Base-by-base conservation (phyloP, 1,284 basidiomycete species). In the Amylostereum chailletii region DNA sequence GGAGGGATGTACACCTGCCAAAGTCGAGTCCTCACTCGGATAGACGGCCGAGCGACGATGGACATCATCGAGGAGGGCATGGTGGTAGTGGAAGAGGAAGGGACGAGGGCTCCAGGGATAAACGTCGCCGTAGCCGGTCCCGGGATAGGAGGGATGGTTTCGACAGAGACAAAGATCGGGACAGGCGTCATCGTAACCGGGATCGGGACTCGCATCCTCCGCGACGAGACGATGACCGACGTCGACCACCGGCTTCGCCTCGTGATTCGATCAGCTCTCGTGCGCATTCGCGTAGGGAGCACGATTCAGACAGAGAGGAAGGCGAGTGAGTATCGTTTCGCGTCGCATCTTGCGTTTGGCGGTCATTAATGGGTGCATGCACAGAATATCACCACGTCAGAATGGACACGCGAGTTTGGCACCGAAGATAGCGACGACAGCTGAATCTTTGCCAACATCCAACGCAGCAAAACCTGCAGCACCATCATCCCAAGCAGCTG, bases 1-100 rank as follows among this genome's bases (percentile, higher is more conserved):
- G 86, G 85, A 70, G 84, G 54, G 88, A 90, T 60, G 82, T 83
- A 1, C 78, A 88, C 58, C 61, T 87, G 63, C 56, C 64, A 3
- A 65, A 71, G 46, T 70, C 71, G 39, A 64, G 64, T 57, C 64
- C 61, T 47, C 52, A 46, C 56, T 53, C 54, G 34, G 66, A 63
- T 46, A 60, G 61, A 38, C 58, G 62, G 34, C 59, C 60, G 0
- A 60, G 62, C 43, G 57, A 56, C 30, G 68, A 65, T 41, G 62
- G 62, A 53, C 65, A 60, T 26, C 64, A 64, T 34, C 59, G 63
- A 42, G 60, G 59, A 31, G 65, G 65, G 38, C 54, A 63, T 33
- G 47, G 60, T 46, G 60, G 59, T 36, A 64, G 64, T 9, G 68
- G 67, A 51, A 55, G 64, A 51, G 65, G 67, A n/a, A 57, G 59